These are phyloP conservation scores for Tylopilus balloui DNA, from an alignment of 768 basidiomycete genomes.

Conservation along the genomic window DNA sequence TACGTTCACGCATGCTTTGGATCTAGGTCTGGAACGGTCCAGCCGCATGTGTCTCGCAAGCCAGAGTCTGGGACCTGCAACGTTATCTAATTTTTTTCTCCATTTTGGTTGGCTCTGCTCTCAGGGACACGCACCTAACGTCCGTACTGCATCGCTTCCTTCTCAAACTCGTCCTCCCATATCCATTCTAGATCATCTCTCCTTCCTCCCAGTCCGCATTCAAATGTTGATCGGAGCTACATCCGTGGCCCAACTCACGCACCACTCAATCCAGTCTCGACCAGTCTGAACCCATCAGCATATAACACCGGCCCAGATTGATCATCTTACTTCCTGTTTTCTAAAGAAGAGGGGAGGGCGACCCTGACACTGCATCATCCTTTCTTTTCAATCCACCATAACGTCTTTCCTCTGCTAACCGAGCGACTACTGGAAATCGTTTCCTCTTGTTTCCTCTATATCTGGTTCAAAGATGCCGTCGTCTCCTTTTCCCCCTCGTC, in stretches of 20 bases:
- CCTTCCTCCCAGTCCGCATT: constrained; percentile 11
- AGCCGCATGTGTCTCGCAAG: neutral
- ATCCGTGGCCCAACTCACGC: neutral
- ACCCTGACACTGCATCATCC: neutral
- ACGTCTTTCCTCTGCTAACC: neutral
- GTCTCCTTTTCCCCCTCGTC: constrained; percentile 20
- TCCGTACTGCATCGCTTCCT: neutral
- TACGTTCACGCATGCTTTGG: neutral
- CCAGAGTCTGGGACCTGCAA: neutral
- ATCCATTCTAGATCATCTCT: constrained; percentile 3
- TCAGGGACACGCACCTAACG: constrained; percentile 17
- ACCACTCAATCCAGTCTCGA: constrained; percentile 9
- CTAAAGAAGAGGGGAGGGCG: neutral
- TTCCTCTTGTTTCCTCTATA: neutral
- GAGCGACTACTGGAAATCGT: neutral
- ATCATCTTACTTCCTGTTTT: neutral
- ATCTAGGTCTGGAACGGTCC: constrained; percentile 4
- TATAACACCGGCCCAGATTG: neutral
- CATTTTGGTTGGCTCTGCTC: constrained; percentile 4
- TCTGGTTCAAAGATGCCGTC: constrained; percentile 14
- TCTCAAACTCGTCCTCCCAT: neutral
- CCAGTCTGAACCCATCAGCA: constrained; percentile 20
- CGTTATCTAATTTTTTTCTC: constrained; percentile 1
- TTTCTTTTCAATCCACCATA: constrained; percentile 3
- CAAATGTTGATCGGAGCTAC: constrained; percentile 16